These are phyloP conservation scores for Xylariaceae sp. DNA, from an alignment of 2,329 filamentous ascomycete species.

Conservation along the genomic window DNA sequence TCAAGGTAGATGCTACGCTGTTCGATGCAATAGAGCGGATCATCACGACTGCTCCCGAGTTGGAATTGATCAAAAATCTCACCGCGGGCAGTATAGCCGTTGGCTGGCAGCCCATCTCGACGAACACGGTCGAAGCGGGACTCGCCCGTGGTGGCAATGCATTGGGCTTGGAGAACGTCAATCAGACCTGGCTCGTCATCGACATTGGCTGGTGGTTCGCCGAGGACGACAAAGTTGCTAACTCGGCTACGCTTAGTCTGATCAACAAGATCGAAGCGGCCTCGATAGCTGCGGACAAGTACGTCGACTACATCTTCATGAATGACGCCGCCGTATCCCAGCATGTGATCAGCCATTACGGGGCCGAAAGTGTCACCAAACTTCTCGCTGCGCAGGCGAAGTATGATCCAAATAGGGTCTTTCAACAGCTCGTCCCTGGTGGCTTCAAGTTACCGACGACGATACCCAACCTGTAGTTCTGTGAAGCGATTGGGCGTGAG, in stretches of 20 bases:
- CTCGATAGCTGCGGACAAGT: slow-evolving; percentile 13
- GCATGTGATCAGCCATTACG: slow-evolving; percentile 24
- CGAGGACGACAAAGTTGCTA: slow-evolving; percentile 20
- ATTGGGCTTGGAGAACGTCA: slow-evolving; percentile 25
- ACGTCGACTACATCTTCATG: slow-evolving; percentile 25
- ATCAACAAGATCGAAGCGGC: slow-evolving; percentile 19
- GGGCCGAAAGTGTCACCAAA: slow-evolving; percentile 19
- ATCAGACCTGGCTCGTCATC: slow-evolving; percentile 29
- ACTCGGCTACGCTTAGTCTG: slow-evolving; percentile 18
- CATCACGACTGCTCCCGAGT: slow-evolving; percentile 23
- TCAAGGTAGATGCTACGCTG: slow-evolving; percentile 22
- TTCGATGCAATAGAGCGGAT: slow-evolving; percentile 21
- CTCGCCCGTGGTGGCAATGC: slow-evolving; percentile 27
- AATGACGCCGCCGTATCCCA: slow-evolving; percentile 24
- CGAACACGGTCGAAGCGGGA: slow-evolving; percentile 25
- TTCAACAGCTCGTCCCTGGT: slow-evolving; percentile 21
- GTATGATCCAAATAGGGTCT: slow-evolving; percentile 20
- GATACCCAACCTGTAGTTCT: too few relatives aligned
- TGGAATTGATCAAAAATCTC: slow-evolving; percentile 21
- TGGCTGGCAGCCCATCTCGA: slow-evolving; percentile 30
- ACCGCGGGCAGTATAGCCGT: slow-evolving; percentile 28
- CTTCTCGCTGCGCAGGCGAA: slow-evolving; percentile 17
- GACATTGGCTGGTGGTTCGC: slow-evolving; percentile 25
- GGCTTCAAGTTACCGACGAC: slow-evolving; percentile 23
- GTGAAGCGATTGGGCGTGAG: too few relatives aligned